Evolutionary conservation across 495 filamentous ascomycete species (phyloP), one percentile per base, ranked within the genome.

Genomic region (Daldinia caldariorum): DNA sequence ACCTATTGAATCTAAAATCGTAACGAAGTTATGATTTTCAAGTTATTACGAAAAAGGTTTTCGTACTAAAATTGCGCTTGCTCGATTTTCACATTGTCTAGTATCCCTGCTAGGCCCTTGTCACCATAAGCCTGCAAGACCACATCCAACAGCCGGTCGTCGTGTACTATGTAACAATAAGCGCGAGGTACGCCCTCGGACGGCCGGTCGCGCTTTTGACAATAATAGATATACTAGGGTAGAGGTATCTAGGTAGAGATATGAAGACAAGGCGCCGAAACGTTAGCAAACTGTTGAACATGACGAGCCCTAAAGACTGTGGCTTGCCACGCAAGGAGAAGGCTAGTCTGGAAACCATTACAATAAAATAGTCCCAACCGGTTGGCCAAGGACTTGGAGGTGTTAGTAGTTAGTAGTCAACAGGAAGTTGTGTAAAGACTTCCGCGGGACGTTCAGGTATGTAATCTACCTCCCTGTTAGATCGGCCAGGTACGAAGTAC

Each of bases 151-250:
- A 69, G 50, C 66, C 66, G 45, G 39, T 53, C 68, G 50, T 69
- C 65, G 29, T 68, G 51, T 66, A 62, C 65, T 61, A 35, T 68
- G 51, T 66, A 62, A 63, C 37, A 61, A 61, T 69, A 71, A 69
- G 70, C 70, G 70, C 66, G 62, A 59, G 65, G 60, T 32, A 69
- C 61, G 62, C 45, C 45, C 26, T 51, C 51, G 43, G 47, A 61
- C 1, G 55, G 22, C 57, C 18, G 54, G 37, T 51, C 56, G 64
- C 60, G 60, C 58, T 59, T 59, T 57, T 61, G 61, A 56, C 57
- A 53, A 60, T 32, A 35, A 16, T 61, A 47, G 20, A 32, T 37
- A 58, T 43, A 3, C n/a, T 37, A 57, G 32, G 29, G n/a, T 26
- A 26, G n/a, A n/a, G n/a, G 26, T 26, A 3, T 26, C 22, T 45